Base-by-base conservation (phyloP, 345 rosid species). In the Orychophragmus violaceus region DNA sequence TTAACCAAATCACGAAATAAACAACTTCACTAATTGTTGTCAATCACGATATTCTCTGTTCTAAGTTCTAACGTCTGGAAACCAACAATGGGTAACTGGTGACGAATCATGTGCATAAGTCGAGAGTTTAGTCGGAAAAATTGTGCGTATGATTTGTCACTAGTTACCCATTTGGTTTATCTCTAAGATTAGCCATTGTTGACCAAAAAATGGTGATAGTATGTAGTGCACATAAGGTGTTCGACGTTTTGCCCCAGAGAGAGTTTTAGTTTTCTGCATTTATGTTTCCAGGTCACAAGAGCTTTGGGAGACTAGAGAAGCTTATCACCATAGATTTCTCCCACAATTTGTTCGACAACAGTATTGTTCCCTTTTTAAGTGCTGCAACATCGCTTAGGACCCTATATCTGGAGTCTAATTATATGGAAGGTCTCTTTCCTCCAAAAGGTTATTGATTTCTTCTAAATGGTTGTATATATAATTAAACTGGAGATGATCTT, bases 381-480 rank as follows among this genome's bases (percentile, higher is more conserved):
- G 64, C 64, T 30, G 64, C 65, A 0, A 57, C 45, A 10, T 68
- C 72, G 57, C 18, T 68, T 6, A 44, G 25, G 64, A 45, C 32
- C 57, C 19, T 68, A 16, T 19, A 14, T 68, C 72, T 68, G 14
- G 72, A 46, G 18, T 44, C 45, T 30, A 57, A 68, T 44, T 29
- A 68, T 24, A 30, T 68, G 72, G 72, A 68, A 30, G 64, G 72
- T 30, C 46, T 58, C 64, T 68, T 68, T 25, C 72, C 72, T 48
- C 54, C 64, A 23, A 11, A 30, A 56, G 72, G 72, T 68, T 21
- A 19, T 8, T 12, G 2, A 44, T 36, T 36, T 36, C 36, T 14
- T 51, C 69, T 51, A 11, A 5, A 23, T 13, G 18, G 13, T 44
- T 18, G 55, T 21, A 5, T 48, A 1, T 21, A 0, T 21, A 21